Evolutionary conservation across 1,284 basidiomycete species (phyloP).

Genomic region (Paramarasmius palmivorus): DNA sequence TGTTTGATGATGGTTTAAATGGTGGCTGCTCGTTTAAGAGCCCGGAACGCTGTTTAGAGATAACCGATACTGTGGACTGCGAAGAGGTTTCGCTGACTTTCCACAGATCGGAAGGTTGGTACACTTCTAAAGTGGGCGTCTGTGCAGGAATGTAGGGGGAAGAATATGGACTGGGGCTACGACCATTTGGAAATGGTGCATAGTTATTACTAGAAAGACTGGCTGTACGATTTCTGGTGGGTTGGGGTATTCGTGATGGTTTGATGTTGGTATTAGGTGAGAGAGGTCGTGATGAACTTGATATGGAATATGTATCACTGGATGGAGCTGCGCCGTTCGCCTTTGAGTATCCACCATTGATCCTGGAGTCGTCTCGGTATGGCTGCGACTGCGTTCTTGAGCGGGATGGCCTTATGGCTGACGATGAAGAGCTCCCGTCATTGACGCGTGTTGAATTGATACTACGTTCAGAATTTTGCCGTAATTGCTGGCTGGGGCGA

Average conservation of each 20-base stretch:
- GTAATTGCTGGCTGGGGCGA: not conserved
- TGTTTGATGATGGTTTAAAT: slow-evolving; percentile 29
- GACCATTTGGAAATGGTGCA: slow-evolving; percentile 28
- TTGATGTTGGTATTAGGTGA: slow-evolving; percentile 19
- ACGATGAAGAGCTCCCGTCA: not conserved
- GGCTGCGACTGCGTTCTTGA: slow-evolving; percentile 3
- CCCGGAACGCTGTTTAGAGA: slow-evolving; percentile 29
- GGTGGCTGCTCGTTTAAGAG: slow-evolving; percentile 53
- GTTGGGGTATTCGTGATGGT: slow-evolving; percentile 5
- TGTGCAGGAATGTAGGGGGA: slow-evolving; percentile 15
- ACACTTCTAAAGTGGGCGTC: slow-evolving; percentile 26
- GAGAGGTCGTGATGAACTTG: slow-evolving; percentile 7
- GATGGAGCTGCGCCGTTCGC: not conserved
- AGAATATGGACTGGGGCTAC: slow-evolving; percentile 66
- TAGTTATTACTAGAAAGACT: slow-evolving; percentile 2
- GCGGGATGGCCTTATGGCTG: not conserved
- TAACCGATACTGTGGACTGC: slow-evolving; percentile 6
- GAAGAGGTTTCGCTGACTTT: not conserved
- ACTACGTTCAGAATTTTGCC: slow-evolving; percentile 2
- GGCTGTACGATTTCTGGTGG: slow-evolving; percentile 10
- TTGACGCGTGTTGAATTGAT: slow-evolving; percentile 6
- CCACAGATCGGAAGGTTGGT: not conserved
- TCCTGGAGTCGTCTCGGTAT: not conserved
- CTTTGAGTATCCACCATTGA: not conserved
- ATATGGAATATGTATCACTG: slow-evolving; percentile 3